These are phyloP conservation scores for Penicillium aurantiogriseum DNA, from an alignment of 2,329 filamentous ascomycete species.

Conservation along the genomic window DNA sequence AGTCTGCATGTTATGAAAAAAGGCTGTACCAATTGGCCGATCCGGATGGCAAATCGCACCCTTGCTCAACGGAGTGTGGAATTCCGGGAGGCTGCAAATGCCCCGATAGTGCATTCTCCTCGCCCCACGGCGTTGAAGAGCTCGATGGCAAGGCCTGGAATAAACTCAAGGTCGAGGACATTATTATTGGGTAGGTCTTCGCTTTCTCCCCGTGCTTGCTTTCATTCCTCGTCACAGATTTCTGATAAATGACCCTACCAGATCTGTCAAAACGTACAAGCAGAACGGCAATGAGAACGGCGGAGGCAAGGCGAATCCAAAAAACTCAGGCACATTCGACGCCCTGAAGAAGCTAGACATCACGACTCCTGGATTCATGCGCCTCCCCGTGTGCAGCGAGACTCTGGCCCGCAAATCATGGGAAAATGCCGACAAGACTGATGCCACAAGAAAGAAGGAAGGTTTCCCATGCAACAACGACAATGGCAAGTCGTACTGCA, in stretches of 20 bases:
- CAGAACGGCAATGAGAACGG: not conserved
- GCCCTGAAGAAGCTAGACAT: not conserved
- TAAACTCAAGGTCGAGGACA: not conserved
- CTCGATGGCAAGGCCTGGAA: not conserved
- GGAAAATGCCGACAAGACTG: not conserved
- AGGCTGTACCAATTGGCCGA: too few relatives aligned
- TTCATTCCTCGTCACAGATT: not conserved
- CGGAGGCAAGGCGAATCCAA: not conserved
- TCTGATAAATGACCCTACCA: not conserved
- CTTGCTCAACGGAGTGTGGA: too few relatives aligned
- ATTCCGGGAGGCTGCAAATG: too few relatives aligned
- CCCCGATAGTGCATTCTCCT: too few relatives aligned
- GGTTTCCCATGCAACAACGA: not conserved
- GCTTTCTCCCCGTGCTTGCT: not conserved
- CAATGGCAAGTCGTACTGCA: not conserved
- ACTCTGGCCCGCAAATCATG: not conserved
- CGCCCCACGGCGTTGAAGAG: too few relatives aligned
- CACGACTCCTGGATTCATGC: not conserved
- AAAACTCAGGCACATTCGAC: not conserved
- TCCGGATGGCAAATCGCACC: too few relatives aligned
- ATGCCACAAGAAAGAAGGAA: not conserved
- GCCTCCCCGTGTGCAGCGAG: not conserved
- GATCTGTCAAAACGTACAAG: not conserved
- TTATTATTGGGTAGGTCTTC: not conserved
- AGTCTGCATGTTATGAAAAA: too few relatives aligned